phyloP scores from a whole-genome alignment of 2,329 filamentous ascomycete genomes.

The Malbranchea zuffiana region DNA sequence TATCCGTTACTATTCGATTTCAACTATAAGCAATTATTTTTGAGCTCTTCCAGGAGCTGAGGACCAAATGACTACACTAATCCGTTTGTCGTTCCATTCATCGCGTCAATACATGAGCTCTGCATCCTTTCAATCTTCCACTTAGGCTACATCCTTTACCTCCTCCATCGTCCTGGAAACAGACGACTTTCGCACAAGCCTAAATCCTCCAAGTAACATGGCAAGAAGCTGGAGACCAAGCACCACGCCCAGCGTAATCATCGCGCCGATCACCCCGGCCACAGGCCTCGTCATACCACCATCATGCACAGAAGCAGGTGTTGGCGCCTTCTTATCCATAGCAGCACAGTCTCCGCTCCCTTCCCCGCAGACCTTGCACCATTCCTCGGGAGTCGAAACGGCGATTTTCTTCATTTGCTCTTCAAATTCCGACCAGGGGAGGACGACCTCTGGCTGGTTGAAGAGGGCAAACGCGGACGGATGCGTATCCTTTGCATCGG shows the following conservation, averaged over 20 bases:
- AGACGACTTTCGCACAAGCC: constrained; percentile 45
- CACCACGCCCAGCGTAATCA: constrained; percentile 57
- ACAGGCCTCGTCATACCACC: constrained; percentile 54
- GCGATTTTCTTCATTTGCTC: constrained; percentile 54
- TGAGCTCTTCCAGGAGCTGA: no score
- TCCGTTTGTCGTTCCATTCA: no score
- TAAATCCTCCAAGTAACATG: constrained; percentile 46
- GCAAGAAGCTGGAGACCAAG: constrained; percentile 45
- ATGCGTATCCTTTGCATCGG: constrained; percentile 22
- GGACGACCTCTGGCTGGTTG: constrained; percentile 43
- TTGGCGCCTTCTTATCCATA: constrained; percentile 19
- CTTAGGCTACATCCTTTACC: constrained; percentile 5
- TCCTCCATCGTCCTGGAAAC: constrained; percentile 2
- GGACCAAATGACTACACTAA: no score
- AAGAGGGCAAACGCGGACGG: constrained; percentile 50
- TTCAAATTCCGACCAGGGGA: constrained; percentile 62
- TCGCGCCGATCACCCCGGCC: constrained; percentile 69
- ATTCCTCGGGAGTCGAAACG: constrained; percentile 52
- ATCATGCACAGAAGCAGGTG: constrained; percentile 19
- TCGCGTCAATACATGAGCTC: no score
- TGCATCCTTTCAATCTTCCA: no score
- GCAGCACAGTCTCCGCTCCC: constrained; percentile 58
- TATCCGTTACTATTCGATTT: no score
- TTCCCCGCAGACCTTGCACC: constrained; percentile 62
- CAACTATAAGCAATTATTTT: no score